phyloP scores from a whole-genome alignment of 805 yeast species.

The Starmera pachycereana region DNA sequence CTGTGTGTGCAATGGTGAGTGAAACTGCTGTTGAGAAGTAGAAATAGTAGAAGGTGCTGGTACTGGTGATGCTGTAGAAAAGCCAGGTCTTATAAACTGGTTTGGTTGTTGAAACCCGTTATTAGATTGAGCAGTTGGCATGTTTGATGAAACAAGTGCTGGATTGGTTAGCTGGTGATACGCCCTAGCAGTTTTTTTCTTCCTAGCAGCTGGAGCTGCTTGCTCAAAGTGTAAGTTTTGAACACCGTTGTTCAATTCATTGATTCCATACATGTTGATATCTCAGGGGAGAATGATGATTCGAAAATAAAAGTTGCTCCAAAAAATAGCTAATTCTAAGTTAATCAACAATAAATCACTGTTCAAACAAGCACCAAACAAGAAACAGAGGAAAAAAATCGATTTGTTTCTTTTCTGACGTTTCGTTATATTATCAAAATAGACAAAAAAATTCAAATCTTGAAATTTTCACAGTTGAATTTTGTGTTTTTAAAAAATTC shows the following conservation, averaged over 20 bases:
- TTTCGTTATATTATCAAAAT: too few relatives aligned
- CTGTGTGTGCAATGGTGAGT: not conserved
- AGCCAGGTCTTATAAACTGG: not conserved
- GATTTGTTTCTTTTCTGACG: too few relatives aligned
- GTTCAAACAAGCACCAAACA: too few relatives aligned
- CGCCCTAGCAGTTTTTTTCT: slow-evolving; percentile 16
- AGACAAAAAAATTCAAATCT: too few relatives aligned
- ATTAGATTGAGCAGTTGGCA: not conserved
- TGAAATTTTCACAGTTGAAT: too few relatives aligned
- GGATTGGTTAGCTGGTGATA: slow-evolving; percentile 9
- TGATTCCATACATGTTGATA: not conserved
- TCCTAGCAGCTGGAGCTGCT: slow-evolving; percentile 5
- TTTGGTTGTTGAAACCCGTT: not conserved
- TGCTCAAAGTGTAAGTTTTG: slow-evolving; percentile 1
- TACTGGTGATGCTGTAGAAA: not conserved
- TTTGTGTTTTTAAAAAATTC: too few relatives aligned
- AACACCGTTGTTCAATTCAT: slow-evolving; percentile 2
- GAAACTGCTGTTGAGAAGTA: not conserved
- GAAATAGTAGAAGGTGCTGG: not conserved
- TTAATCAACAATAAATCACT: too few relatives aligned
- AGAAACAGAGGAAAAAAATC: too few relatives aligned
- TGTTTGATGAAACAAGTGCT: not conserved
- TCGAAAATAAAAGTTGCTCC: too few relatives aligned
- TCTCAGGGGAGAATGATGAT: too few relatives aligned
- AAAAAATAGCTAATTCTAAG: too few relatives aligned